Base-by-base conservation (phyloP, 176 grass and related monocot species). In the Musa beccarii region DNA sequence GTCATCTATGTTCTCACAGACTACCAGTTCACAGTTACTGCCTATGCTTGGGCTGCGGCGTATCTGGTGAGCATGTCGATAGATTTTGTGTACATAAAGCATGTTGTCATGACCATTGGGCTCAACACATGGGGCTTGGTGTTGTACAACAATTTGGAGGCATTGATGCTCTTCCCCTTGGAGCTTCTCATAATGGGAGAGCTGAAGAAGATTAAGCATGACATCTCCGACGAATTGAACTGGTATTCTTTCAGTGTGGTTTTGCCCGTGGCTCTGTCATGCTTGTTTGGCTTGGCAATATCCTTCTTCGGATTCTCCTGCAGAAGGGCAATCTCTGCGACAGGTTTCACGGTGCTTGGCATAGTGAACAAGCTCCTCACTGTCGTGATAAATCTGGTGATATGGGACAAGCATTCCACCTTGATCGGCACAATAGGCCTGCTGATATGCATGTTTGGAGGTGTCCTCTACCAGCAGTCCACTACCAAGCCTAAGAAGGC, bases 41-140 rank as follows among this genome's bases (percentile, higher is more conserved):
- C 69, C 51, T 72, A 72, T 19, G n/a, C 29, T 54, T 72, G 69
- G 69, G 69, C 69, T 52, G 49, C 25, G 50, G 69, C 51, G 13
- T 72, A 72, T 53, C 69, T 72, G 21, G 69, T 49, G 15, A 72
- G 69, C 50, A 72, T 54, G 69, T 53, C 69, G 3, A 53, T 72
- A 52, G 69, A 72, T 53, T 72, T 72, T 22, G 69, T 72, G 69
- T 72, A 72, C 49, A 72, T 72, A 13, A 72, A 69, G 67, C 67
- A 69, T 69, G 67, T 69, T 2, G 67, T 69, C 29, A 69, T 69
- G 67, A 69, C 67, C 69, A 54, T 72, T 13, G 69, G 69, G n/a
- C 69, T 72, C 4, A 72, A 72, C 69, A 72, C 69, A 52, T 72
- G 69, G 69, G 69, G 69, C 19, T 21, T 72, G 49, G 69, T 72